Evolutionary conservation across 176 grass and related monocot species (phyloP).

Genomic region (Carex parvula): DNA sequence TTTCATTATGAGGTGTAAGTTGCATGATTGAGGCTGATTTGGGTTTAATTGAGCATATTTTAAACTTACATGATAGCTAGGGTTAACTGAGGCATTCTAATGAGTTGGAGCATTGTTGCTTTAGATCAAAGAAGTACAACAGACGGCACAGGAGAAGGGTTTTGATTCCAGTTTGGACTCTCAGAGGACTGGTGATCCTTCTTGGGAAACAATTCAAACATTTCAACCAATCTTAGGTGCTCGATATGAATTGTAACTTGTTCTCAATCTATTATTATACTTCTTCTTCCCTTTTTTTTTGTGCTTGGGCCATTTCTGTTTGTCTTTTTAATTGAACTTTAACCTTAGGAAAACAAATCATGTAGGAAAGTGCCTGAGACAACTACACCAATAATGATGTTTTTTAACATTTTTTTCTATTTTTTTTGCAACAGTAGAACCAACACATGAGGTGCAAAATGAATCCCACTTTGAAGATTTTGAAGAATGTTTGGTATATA

Average conservation of each 20-base stretch:
- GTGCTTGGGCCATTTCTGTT: neutral
- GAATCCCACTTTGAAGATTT: constrained; percentile 67
- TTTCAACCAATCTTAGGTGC: constrained; percentile 2
- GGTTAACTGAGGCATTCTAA: neutral
- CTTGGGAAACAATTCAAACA: constrained; percentile 42
- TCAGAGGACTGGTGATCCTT: constrained; percentile 25
- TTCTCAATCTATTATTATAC: neutral
- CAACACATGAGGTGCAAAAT: constrained; percentile 4
- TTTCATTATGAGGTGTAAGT: neutral
- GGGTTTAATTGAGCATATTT: neutral
- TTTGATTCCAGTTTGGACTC: constrained; percentile 29
- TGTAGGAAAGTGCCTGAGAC: neutral
- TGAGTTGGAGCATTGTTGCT: constrained; percentile 15
- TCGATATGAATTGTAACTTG: neutral
- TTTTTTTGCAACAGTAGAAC: neutral
- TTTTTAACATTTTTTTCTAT: constrained; percentile 23
- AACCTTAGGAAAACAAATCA: neutral
- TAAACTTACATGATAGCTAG: neutral
- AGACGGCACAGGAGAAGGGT: constrained; percentile 26
- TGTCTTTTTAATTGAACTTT: neutral
- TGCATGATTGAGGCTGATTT: neutral
- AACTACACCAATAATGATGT: neutral
- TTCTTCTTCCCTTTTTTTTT: neutral
- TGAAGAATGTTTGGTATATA: constrained; percentile 72
- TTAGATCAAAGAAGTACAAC: constrained; percentile 50